Conservation (phyloP, 202 grass and related monocot species). For the Panicum virgatum region DNA sequence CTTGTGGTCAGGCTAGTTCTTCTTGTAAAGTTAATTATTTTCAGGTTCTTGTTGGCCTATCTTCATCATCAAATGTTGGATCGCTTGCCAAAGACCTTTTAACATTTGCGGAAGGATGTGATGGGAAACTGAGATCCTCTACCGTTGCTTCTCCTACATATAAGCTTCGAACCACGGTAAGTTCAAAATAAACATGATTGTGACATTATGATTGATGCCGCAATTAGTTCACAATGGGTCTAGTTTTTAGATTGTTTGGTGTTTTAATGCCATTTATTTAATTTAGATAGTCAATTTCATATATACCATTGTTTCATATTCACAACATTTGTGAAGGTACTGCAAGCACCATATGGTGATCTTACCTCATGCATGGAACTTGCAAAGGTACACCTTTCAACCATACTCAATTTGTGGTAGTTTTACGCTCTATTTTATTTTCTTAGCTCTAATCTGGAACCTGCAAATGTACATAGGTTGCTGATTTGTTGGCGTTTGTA, state of each 20-base stretch:
- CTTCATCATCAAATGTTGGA: conserved; percentile 56
- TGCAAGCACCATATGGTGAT: conserved; percentile 98
- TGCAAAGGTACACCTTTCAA: conserved; percentile 62
- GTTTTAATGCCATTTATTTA: neutral
- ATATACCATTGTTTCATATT: conserved; percentile 7
- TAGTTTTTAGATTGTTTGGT: neutral
- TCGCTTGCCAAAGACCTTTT: conserved; percentile 70
- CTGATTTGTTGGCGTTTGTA: conserved; percentile 86
- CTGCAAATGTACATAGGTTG: conserved; percentile 61
- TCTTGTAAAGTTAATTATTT: conserved; percentile 1
- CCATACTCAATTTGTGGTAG: conserved; percentile 4
- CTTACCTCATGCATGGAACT: conserved; percentile 93
- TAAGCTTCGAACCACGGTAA: conserved; percentile 84
- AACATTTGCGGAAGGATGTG: conserved; percentile 45
- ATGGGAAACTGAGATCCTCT: conserved; percentile 47
- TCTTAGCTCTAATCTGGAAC: conserved; percentile 32
- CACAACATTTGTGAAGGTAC: conserved; percentile 59
- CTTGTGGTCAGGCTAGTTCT: conserved; percentile 3
- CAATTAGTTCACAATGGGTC: conserved; percentile 50
- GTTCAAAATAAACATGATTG: conserved; percentile 37
- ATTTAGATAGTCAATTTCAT: conserved; percentile 5
- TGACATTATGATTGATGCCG: conserved; percentile 5
- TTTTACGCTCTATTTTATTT: conserved; percentile 10
- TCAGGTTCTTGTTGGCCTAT: conserved; percentile 88
- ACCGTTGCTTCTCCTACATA: conserved; percentile 71